Conservation (phyloP, 768 basidiomycete species). For the Pulveroboletus sp. region DNA sequence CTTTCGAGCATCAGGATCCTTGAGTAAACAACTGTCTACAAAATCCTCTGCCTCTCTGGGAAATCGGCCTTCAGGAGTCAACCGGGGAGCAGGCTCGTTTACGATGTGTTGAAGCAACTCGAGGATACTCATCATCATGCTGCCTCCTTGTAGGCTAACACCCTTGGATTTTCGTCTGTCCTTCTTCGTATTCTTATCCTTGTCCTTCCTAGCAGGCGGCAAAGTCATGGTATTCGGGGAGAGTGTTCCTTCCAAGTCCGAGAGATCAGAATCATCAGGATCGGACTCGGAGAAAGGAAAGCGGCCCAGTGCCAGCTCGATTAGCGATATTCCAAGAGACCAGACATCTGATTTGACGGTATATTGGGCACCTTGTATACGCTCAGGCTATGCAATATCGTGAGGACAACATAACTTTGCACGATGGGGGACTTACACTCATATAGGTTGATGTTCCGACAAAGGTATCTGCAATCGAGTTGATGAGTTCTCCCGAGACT, state of each 20-base stretch:
- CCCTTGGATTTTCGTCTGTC: constrained; percentile 87
- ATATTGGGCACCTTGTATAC: constrained; percentile 97
- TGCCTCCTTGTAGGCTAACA: constrained; percentile 88
- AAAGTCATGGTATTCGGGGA: constrained; percentile 58
- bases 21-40: constrained; percentile 84
- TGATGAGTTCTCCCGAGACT: constrained; percentile 97
- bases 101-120: constrained; percentile 98
- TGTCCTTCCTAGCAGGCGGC: constrained; percentile 34
- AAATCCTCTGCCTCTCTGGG: constrained; percentile 76
- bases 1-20: constrained; percentile 79
- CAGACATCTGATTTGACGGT: constrained; percentile 99
- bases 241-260: constrained; percentile 76
- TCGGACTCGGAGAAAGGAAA: constrained; percentile 91
- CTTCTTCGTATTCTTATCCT: constrained; percentile 54
- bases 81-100: constrained; percentile 90
- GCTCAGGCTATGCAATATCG: constrained; percentile 71
- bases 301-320: constrained; percentile 93
- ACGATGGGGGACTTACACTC: constrained; percentile 65
- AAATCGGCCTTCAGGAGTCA: constrained; percentile 72
- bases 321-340: constrained; percentile 95
- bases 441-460: constrained; percentile 99
- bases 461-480: constrained; percentile 98
- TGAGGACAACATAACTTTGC: constrained; percentile 12
- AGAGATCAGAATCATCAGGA: constrained; percentile 70
- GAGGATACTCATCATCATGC: constrained; percentile 97